These are phyloP conservation scores for Apiotrichum gamsii DNA, from an alignment of 1,284 basidiomycete species.

Conservation along the genomic window DNA sequence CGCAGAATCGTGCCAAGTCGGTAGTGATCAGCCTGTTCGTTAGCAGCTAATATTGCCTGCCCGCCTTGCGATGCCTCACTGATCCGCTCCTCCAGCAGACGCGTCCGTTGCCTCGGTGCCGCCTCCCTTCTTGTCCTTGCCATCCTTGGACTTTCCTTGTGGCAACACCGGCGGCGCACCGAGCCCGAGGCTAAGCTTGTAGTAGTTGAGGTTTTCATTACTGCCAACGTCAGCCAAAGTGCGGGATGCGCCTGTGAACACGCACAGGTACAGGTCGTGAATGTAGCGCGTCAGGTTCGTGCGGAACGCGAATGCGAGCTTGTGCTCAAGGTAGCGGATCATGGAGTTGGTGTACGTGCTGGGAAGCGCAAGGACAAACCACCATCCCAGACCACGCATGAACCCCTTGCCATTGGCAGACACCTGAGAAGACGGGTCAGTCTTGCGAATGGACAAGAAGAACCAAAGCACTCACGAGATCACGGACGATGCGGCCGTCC, in stretches of 20 bases:
- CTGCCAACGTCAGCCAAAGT: too few species aligned
- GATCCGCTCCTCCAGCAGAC: constrained; percentile 66
- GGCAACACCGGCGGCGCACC: constrained; percentile 23
- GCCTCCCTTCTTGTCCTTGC: constrained; percentile 4
- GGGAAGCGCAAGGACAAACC: constrained; percentile 86
- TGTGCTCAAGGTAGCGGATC: constrained; percentile 88
- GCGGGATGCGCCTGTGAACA: too few species aligned
- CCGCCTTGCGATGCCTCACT: constrained; percentile 49
- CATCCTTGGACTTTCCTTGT: too few species aligned
- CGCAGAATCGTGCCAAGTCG: constrained; percentile 86
- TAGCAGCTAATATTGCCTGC: constrained; percentile 12
- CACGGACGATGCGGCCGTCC: constrained; percentile 83
- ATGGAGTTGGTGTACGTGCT: constrained; percentile 95
- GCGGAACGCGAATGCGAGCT: constrained; percentile 74
- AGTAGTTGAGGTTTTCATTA: constrained; percentile 52
- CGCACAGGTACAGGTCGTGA: constrained; percentile 82
- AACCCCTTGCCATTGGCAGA: constrained; percentile 83
- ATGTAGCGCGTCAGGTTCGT: constrained; percentile 86
- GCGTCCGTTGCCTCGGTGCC: constrained; percentile 47
- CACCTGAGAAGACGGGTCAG: constrained; percentile 51
- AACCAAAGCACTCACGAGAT: constrained; percentile 56
- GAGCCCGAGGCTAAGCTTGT: constrained; percentile 50
- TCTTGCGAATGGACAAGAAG: not conserved
- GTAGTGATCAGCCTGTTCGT: constrained; percentile 69
- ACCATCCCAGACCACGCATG: constrained; percentile 70